Base-by-base conservation (phyloP, 352 stramenopile genomes). In the Phytophthora meadii region DNA sequence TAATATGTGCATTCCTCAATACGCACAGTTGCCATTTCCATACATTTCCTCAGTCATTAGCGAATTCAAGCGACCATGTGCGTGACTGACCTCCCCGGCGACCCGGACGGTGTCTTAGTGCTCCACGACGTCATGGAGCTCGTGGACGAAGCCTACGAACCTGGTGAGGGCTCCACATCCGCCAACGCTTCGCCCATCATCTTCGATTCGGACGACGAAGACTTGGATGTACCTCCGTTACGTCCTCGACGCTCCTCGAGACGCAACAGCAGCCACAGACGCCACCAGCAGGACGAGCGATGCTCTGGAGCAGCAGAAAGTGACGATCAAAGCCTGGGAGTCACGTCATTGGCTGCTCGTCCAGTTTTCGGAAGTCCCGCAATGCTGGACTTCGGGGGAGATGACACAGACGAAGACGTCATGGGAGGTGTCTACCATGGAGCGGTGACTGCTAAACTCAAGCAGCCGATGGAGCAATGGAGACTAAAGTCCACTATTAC, bases 111-210 rank as follows among this genome's bases (percentile, higher is more conserved):
- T 14, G 62, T 75, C 34, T 28, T 75, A 30, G 64, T 72, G 37
- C 64, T 72, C 14, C 64, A 72, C 57, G 64, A 72, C 51, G 64
- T 72, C 32, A 75, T 75, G 67, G 63, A 70, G 62, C 61, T 70
- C 19, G 56, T 68, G 42, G 62, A 68, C 34, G 54, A 58, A 22
- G 55, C 50, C 14, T 70, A 70, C 52, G 53, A 76, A 15, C 62
- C 56, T 5, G 17, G 25, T 0, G 51, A 68, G 15, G 45, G 41
- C 24, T 32, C 56, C 46, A 53, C 57, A 3, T 51, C 57, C 0
- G 28, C 58, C 32, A 53, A 32, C 27, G 52, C 62, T 28, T 68
- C 53, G 27, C 28, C 48, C 36, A 65, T 68, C 24, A 53, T 68
- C 8, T 73, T 70, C 42, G 64, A 72, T 28, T 72, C 64, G 34